These are phyloP conservation scores for Lagerstroemia speciosa DNA, from an alignment of 345 rosid genomes.

Conservation along the genomic window DNA sequence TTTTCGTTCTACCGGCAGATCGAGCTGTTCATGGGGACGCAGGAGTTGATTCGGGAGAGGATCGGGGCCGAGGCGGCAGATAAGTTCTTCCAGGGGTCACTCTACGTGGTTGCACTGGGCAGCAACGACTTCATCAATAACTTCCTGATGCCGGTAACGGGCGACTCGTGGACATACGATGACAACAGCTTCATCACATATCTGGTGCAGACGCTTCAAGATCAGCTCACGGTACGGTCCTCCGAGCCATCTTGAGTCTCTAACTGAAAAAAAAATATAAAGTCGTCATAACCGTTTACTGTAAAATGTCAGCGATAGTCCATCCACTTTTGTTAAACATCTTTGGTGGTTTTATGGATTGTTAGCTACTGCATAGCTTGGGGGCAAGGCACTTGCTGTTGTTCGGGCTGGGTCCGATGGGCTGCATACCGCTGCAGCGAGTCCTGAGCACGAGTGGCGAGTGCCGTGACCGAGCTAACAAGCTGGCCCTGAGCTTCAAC, in stretches of 20 bases:
- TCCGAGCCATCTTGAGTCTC: neutral
- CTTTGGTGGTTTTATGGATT: neutral
- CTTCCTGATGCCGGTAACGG: slow-evolving; percentile 78
- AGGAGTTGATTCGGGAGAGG: slow-evolving; percentile 35
- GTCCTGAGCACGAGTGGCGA: slow-evolving; percentile 47
- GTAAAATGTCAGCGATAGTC: too few relatives aligned
- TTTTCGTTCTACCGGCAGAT: slow-evolving; percentile 67
- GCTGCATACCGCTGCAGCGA: slow-evolving; percentile 94
- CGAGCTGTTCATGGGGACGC: slow-evolving; percentile 63
- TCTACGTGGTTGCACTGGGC: slow-evolving; percentile 86
- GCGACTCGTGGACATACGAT: slow-evolving; percentile 76
- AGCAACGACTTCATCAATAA: slow-evolving; percentile 99
- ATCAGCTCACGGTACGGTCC: slow-evolving; percentile 46
- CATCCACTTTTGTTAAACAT: too few relatives aligned
- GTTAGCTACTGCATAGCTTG: slow-evolving; percentile 46
- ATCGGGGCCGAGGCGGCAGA: slow-evolving; percentile 44
- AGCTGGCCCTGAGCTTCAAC: slow-evolving; percentile 60
- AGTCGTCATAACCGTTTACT: too few relatives aligned
- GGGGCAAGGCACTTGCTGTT: slow-evolving; percentile 71
- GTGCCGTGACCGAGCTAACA: slow-evolving; percentile 64
- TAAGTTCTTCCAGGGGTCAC: slow-evolving; percentile 51
- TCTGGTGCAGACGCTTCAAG: slow-evolving; percentile 61
- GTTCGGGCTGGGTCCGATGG: slow-evolving; percentile 93
- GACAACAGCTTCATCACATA: slow-evolving; percentile 56
- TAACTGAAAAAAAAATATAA: too few relatives aligned